Evolutionary conservation across 2,329 filamentous ascomycete species (phyloP).

Genomic region (Pyrenophora teres): DNA sequence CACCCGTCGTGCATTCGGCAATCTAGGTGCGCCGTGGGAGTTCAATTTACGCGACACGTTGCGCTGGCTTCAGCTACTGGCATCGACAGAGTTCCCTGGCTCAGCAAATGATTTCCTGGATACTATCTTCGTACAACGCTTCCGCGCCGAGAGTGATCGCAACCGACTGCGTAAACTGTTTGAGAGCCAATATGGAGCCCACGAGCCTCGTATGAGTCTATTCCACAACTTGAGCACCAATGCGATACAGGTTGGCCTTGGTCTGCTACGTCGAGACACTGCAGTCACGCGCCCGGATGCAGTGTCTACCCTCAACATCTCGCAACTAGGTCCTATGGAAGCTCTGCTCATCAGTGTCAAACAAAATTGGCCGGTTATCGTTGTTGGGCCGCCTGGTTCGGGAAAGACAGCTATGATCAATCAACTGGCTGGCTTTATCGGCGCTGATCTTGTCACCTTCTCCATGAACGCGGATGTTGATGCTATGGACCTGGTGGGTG

Average conservation of each 20-base stretch:
- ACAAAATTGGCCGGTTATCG: slow-evolving; percentile 83
- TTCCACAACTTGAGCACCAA: slow-evolving; percentile 71
- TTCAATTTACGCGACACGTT: slow-evolving; percentile 91
- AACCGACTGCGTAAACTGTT: slow-evolving; percentile 69
- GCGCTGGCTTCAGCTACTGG: slow-evolving; percentile 79
- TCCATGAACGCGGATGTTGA: slow-evolving; percentile 94
- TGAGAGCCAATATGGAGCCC: slow-evolving; percentile 62
- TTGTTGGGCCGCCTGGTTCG: slow-evolving; percentile 82
- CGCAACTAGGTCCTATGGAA: slow-evolving; percentile 75
- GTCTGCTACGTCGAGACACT: slow-evolving; percentile 66
- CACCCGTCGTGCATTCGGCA: slow-evolving; percentile 58
- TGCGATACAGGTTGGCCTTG: slow-evolving; percentile 80
- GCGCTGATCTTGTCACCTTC: slow-evolving; percentile 78
- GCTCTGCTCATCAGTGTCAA: slow-evolving; percentile 86
- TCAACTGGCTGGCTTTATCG: slow-evolving; percentile 78
- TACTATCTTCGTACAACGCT: slow-evolving; percentile 83
- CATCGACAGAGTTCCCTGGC: slow-evolving; percentile 62
- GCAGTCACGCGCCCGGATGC: slow-evolving; percentile 31
- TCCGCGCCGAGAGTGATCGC: slow-evolving; percentile 74
- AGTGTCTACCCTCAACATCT: slow-evolving; percentile 37
- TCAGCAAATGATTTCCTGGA: slow-evolving; percentile 75
- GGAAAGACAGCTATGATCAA: slow-evolving; percentile 84
- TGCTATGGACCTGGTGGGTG: slow-evolving; percentile 94
- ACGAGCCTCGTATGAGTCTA: slow-evolving; percentile 50
- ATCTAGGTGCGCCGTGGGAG: slow-evolving; percentile 81